Base-by-base conservation (phyloP, 352 stramenopile genomes). In the Chrysophaeum taylorii region DNA sequence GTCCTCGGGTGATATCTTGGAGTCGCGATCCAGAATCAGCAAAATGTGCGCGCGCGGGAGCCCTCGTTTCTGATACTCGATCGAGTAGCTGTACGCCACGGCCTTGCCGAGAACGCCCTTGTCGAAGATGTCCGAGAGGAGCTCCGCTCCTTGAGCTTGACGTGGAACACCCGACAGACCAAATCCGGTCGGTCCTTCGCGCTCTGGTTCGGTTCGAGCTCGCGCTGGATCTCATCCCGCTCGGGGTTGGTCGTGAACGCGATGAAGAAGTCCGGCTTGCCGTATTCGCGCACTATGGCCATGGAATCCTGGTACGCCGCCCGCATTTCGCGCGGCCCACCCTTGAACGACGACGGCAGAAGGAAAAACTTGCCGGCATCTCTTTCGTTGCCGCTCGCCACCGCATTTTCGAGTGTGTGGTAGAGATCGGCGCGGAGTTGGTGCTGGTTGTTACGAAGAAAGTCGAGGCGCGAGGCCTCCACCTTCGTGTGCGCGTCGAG, bases 61-160 rank as follows among this genome's bases (percentile, higher is more conserved):
- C 0, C 76, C 82, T 2, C 79, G 72, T 57, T 86, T 84, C 66
- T 85, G 73, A 36, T 81, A 85, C 68, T 85, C 75, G 43, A 86
- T 79, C 2, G 81, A 73, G 37, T 75, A 70, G 5, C 81, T 75
- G 25, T 76, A 33, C 0, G 70, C 78, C 0, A 77, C 35, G 21
- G 70, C 16, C 2, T 80, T 21, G 16, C 78, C 77, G 60, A 82
- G 76, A 21, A 78, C 70, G 16, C 71, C 43, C 41, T 74, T 71
- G 27, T 81, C 68, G 14, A 75, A 69, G 1, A 86, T 35, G 35
- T 84, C 76, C 0, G 75, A 57, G 2, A 79, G 70, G 16, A 81
- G 25, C 36, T 39, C 50, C 69, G 78, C 77, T n/a, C n/a, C n/a
- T n/a, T n/a, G 23, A 67, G 71, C 48, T 81, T 79, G 18, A 86